Base-by-base conservation (phyloP, 495 filamentous ascomycete species). In the Recurvomyces mirabilis region DNA sequence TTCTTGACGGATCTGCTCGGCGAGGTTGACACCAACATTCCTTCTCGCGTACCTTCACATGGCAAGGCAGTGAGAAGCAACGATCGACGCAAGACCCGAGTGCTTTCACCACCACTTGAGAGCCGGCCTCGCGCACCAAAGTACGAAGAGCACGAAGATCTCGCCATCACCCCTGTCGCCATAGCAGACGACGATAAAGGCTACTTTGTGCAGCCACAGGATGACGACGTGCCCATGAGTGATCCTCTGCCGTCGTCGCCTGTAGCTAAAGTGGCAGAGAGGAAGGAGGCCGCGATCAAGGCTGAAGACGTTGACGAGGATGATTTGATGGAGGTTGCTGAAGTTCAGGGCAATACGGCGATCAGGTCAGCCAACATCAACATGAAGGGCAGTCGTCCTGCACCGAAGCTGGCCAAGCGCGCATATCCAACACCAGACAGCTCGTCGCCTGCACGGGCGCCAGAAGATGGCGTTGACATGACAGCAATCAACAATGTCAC, bases 401-500 rank as follows among this genome's bases (percentile, higher is more conserved):
- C 77, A 19, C 82, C 82, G 91, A 86, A 64, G 24, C 64, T 45
- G 3, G 4, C 82, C 43, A 74, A 81, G 51, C 81, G 82, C 55
- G 62, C 73, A 9, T 75, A 78, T 45, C 74, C 84, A 1, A 73
- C 76, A 2, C 83, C 85, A 1, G 74, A 68, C 17, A 82, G 71
- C 65, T 93, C 86, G 11, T 93, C 87, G 20, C 84, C 87, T 17
- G 66, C 68, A 31, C 78, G 77, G 55, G 56, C 69, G n/a, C 54
- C 62, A 10, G 56, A 73, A 0, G 73, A 79, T 26, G 59, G 62
- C 17, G 65, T 93, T 17, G 85, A 94, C 63, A 70, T 88, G n/a
- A 82, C 87, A 17, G 65, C 78, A 5, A 95, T 89, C 89, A 94
- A 87, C 52, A 68, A 87, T 41, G 80, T 98, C 38, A 86, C 81